These are phyloP conservation scores for Diaporthe vaccinii DNA, from an alignment of 2,329 filamentous ascomycete species.

Conservation along the genomic window DNA sequence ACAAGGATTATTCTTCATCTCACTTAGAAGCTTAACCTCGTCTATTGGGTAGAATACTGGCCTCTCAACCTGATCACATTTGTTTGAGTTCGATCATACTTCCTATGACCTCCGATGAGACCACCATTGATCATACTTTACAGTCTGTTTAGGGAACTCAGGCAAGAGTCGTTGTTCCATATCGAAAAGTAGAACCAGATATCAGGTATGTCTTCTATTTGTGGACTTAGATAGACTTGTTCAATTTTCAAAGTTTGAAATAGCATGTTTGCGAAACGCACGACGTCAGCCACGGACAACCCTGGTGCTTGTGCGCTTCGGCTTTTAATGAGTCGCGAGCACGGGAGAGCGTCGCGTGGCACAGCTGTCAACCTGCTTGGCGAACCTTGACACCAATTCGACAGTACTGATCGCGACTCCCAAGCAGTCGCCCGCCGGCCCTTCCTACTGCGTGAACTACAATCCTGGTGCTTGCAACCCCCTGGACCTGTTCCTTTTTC, in stretches of 20 bases:
- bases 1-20: not conserved
- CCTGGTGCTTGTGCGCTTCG: conserved; percentile 2
- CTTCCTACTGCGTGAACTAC: not conserved
- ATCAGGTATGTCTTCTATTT: no score
- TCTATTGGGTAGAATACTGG: not conserved
- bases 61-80: not conserved
- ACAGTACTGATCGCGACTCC: conserved; percentile 6
- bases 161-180: no score
- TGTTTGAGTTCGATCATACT: not conserved
- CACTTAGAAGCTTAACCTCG: not conserved
- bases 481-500: not conserved
- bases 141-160: no score
- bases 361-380: conserved; percentile 10
- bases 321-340: conserved; percentile 16
- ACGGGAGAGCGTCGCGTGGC: conserved; percentile 8
- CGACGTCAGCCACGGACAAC: not conserved
- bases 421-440: not conserved
- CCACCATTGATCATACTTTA: not conserved
- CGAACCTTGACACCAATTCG: not conserved
- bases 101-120: not conserved
- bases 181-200: no score
- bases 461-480: not conserved
- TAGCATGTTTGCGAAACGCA: not conserved
- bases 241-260: no score
- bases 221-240: not conserved